Percentiles rank a stretch among this genome's conserved stretches.
Conservation (phyloP, 352 stramenopile species). For the Plasmopara viticola region DNA sequence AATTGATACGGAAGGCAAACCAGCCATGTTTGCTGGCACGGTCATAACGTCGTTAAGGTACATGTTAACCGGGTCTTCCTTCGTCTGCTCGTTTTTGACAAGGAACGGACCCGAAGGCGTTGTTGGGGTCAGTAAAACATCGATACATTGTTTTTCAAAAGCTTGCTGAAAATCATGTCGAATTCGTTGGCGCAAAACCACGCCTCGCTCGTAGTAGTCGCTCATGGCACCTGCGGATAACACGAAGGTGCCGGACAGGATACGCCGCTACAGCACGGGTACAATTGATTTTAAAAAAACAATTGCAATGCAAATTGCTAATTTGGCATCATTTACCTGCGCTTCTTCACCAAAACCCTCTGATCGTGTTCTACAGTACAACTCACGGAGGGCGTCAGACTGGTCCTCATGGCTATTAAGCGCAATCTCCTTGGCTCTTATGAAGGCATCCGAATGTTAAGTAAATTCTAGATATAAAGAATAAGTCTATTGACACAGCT, state of each 20-base stretch:
- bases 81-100: constrained; percentile 43
- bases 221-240: constrained; percentile 82
- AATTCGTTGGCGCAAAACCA: constrained; percentile 74
- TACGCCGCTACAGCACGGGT: constrained; percentile 50
- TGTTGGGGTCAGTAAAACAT: constrained; percentile 84
- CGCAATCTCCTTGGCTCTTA: constrained; percentile 46
- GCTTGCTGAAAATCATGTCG: constrained; percentile 63
- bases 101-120: constrained; percentile 79
- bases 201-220: constrained; percentile 87
- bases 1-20: constrained; percentile 80
- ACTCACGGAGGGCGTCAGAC: constrained; percentile 73
- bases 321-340: constrained; percentile 35
- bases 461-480: not conserved
- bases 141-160: constrained; percentile 52
- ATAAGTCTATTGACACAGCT: not conserved
- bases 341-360: constrained; percentile 90
- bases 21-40: constrained; percentile 83
- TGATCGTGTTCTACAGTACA: constrained; percentile 83
- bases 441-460: constrained; percentile 4
- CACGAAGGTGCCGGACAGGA: constrained; percentile 89
- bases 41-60: constrained; percentile 93
- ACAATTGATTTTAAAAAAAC: too few relatives aligned
- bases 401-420: constrained; percentile 51
- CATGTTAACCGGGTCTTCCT: constrained; percentile 73
- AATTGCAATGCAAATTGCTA: too few relatives aligned